Evolutionary conservation across 2,329 filamentous ascomycete genomes (phyloP).

Genomic region (Aspergillus bombycis): DNA sequence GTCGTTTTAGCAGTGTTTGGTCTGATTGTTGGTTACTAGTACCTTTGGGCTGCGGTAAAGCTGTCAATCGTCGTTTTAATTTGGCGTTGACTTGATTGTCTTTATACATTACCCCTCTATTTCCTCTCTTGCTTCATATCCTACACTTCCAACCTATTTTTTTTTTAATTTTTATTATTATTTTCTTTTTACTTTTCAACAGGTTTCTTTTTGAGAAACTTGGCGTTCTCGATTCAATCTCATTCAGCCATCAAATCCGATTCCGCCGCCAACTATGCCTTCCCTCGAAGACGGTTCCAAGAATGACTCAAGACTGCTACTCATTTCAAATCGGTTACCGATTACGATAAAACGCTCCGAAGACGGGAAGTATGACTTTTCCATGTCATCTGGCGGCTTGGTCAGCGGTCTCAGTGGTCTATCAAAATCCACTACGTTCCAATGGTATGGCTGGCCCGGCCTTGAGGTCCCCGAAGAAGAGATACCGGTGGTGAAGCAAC

Average conservation of each 20-base stretch:
- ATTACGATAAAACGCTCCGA: constrained; percentile 95
- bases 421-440: constrained; percentile 89
- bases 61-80: background rate
- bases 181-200: background rate
- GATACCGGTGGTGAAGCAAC: constrained; percentile 70
- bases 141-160: background rate
- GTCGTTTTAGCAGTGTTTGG: background rate
- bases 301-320: constrained; percentile 63
- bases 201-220: background rate
- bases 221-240: background rate
- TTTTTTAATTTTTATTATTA: background rate
- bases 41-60: background rate
- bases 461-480: constrained; percentile 87
- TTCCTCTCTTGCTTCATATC: background rate
- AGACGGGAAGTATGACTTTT: constrained; percentile 89
- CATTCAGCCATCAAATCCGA: background rate
- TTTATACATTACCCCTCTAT: background rate
- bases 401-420: constrained; percentile 92
- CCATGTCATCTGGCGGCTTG: constrained; percentile 94
- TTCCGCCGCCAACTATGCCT: constrained; percentile 32
- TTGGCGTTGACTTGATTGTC: background rate
- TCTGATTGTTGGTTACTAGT: background rate
- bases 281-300: constrained; percentile 34
- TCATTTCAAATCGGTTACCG: constrained; percentile 92
- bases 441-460: constrained; percentile 99